Base-by-base conservation (phyloP, 2,329 filamentous ascomycete species). In the Colletotrichum sp. region DNA sequence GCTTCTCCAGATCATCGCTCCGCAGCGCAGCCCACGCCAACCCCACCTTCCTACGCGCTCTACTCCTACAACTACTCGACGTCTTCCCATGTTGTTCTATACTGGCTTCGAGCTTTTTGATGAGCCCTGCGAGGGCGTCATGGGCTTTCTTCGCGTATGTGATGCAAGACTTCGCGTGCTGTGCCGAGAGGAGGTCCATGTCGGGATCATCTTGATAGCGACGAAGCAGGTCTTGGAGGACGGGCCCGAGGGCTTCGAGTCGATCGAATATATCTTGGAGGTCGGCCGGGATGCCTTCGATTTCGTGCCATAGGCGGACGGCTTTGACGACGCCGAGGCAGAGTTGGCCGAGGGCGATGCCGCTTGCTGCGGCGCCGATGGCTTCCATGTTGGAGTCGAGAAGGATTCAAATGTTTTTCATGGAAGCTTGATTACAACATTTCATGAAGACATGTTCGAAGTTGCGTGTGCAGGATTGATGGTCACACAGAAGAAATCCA, bases 301-400 rank as follows among this genome's bases (percentile, higher is more conserved):
- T 44, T 16, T 67, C 59, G 28, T 55, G 36, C 62, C 62, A 67
- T 1, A 67, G 30, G 32, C 39, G 62, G 26, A 72, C 52, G 16
- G 36, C 44, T 49, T 72, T 67, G 18, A 39, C 62, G n/a, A 49
- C 21, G 62, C 70, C 32, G 21, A 67, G 30, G 30, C 70, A 62
- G 30, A 55, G n/a, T 34, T 72, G 70, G 8, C 24, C 39, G 13
- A 72, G 57, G 62, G 62, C 70, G 44, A 72, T 57, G 39, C 49
- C 32, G n/a, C 62, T 67, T 16, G 60, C 60, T 15, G 62, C 49
- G 26, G 63, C n/a, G 13, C 67, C 70, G 62, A 67, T 72, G 36
- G 7, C 30, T 2, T 26, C 12, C 32, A 65, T 44, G 30, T 15
- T 32, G 26, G 0, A 65, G 0, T 24, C 1, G 7, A 26, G 2